Evolutionary conservation across 23 red algal species (phyloP).

Genomic region (Gracilaria vermiculophylla): DNA sequence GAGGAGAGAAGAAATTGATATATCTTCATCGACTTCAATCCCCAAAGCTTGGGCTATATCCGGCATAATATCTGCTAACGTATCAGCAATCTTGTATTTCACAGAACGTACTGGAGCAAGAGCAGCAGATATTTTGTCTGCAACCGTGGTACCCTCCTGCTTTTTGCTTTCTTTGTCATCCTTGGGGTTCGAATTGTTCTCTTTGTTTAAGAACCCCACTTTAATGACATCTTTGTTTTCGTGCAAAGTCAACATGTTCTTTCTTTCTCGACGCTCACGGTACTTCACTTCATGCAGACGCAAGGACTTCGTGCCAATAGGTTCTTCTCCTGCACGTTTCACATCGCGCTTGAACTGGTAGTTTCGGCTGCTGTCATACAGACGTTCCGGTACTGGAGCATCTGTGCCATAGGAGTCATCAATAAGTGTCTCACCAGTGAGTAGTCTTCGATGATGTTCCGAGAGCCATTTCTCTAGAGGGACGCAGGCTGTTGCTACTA

Average conservation of each 20-base stretch:
- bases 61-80: slow-evolving; percentile 70
- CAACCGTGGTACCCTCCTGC: neutral
- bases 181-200: neutral
- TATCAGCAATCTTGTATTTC: slow-evolving; percentile 64
- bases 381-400: slow-evolving; percentile 58
- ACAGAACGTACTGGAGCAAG: slow-evolving; percentile 37
- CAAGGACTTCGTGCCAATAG: slow-evolving; percentile 24
- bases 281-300: slow-evolving; percentile 60
- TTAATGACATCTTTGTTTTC: slow-evolving; percentile 42
- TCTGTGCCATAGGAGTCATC: slow-evolving; percentile 76
- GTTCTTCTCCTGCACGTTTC: slow-evolving; percentile 50
- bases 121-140: slow-evolving; percentile 18
- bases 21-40: slow-evolving; percentile 76
- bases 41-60: slow-evolving; percentile 73
- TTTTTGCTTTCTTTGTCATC: neutral
- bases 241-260: slow-evolving; percentile 32
- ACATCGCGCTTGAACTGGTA: slow-evolving; percentile 58
- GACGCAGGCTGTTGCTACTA: slow-evolving; percentile 67
- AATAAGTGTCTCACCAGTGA: slow-evolving; percentile 63
- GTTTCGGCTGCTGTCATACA: slow-evolving; percentile 31
- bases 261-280: slow-evolving; percentile 37
- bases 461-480: slow-evolving; percentile 63
- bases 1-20: slow-evolving; percentile 42
- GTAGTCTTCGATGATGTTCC: slow-evolving; percentile 52
- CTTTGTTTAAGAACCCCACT: slow-evolving; percentile 38